Base-by-base conservation (phyloP, 2,329 filamentous ascomycete genomes). In the Ophiocordyceps sinensis region DNA sequence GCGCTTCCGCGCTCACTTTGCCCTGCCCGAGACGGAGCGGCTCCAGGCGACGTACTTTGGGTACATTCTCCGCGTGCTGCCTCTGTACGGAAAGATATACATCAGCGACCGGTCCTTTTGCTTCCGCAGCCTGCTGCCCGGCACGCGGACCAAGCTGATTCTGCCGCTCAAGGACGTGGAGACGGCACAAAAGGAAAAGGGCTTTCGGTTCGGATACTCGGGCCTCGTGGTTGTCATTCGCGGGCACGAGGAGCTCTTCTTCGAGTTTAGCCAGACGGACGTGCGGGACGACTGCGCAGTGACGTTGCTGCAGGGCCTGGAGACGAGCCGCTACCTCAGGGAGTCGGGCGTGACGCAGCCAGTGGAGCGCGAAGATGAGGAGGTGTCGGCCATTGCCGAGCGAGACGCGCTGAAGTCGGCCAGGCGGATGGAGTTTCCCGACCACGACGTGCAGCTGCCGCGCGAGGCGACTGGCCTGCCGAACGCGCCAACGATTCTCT, bases 31-130 rank as follows among this genome's bases (percentile, higher is more conserved):
- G 29, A 77, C 77, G 1, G 91, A 98, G 56, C 82, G 77, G 55
- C 73, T 98, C 1, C 79, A 85, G 47, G 88, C 89, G 1, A 85
- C 86, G 1, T 96, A 91, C 61, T 96, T 87, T 60, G 86, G 85
- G n/a, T 85, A 84, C 55, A 70, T 96, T n/a, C 78, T 93, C 51
- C 79, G 88, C 3, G 85, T 94, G 0, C 62, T 96, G 28, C 91
- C 91, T 3, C 70, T 96, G 2, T 96, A 95, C 53, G 91, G 91
- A 51, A 98, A 96, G 62, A 84, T 96, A 29, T 98, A 98, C 61
- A 80, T 96, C 49, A 88, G 91, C 55, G 79, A 87, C 49, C 76
- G 77, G 19, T 82, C 80, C 43, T 85, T 96, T 48, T 98, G 91
- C 64, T 98, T 94, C 63, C 82, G 91, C 43, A 95, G 88, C 56